These are phyloP conservation scores for Corchorus olitorius DNA, from an alignment of 345 rosid genomes.

Conservation along the genomic window DNA sequence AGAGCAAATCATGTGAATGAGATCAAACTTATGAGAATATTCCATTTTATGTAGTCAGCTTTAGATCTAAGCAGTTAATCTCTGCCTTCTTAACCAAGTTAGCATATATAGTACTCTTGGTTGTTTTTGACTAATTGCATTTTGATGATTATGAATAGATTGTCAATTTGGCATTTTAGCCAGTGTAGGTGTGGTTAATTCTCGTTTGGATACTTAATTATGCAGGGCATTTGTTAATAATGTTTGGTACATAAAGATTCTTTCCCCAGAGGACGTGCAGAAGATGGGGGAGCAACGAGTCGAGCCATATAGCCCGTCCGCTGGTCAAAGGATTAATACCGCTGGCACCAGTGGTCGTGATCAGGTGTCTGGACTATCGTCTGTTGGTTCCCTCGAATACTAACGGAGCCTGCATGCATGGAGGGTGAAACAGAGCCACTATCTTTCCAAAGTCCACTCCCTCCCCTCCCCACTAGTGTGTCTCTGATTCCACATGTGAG, in stretches of 20 bases:
- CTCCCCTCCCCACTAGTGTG: neutral
- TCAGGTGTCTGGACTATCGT: neutral
- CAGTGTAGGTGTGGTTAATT: neutral
- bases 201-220: neutral
- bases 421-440: neutral
- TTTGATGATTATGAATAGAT: neutral
- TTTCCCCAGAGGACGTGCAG: conserved; percentile 59
- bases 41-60: neutral
- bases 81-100: neutral
- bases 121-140: neutral
- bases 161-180: neutral
- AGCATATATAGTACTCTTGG: neutral
- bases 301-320: conserved; percentile 41
- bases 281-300: conserved; percentile 55
- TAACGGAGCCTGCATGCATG: neutral
- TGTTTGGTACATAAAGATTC: conserved; percentile 73
- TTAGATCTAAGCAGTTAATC: neutral
- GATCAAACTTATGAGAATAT: neutral
- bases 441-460: neutral
- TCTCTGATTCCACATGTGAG: neutral
- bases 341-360: neutral
- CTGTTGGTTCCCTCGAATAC: conserved; percentile 5
- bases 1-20: neutral
- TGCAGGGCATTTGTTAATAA: conserved; percentile 68
- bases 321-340: conserved; percentile 23